Percentiles rank a stretch among this genome's conserved stretches.
Conservation (phyloP, 140 eudicot species). For the Anethum foeniculum region DNA sequence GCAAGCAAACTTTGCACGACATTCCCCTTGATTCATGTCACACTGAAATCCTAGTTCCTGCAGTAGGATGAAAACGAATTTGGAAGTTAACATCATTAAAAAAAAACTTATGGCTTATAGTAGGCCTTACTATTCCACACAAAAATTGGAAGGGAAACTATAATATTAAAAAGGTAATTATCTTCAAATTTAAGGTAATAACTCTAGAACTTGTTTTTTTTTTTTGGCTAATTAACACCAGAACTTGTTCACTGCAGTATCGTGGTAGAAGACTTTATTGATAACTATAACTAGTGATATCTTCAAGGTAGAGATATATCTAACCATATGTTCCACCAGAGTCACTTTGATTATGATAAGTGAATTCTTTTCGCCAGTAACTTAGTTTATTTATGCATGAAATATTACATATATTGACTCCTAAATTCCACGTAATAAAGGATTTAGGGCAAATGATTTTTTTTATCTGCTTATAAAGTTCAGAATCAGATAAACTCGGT, state of each 20-base stretch:
- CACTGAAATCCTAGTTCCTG: constrained; percentile 95
- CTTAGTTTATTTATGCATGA: neutral
- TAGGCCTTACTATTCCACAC: neutral
- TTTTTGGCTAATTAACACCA: neutral
- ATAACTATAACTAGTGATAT: neutral
- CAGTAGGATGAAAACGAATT: constrained; percentile 5
- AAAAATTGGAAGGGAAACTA: neutral
- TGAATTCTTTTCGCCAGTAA: no score
- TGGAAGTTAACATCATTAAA: neutral
- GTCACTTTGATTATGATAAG: no score
- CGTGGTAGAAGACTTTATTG: neutral
- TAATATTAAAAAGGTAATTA: neutral
- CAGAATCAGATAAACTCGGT: neutral
- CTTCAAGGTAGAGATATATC: neutral
- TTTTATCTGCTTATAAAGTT: neutral
- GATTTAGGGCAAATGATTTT: neutral
- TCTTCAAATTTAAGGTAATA: neutral
- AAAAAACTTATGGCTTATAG: neutral
- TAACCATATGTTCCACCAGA: neutral
- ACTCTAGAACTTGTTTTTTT: neutral
- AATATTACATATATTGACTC: neutral
- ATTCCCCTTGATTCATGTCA: constrained; percentile 92
- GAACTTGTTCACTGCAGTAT: neutral
- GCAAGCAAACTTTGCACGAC: constrained; percentile 99
- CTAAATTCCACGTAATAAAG: neutral